Evolutionary conservation across 179 eudicot genomes (phyloP).

Genomic region (Vitellaria paradoxa): DNA sequence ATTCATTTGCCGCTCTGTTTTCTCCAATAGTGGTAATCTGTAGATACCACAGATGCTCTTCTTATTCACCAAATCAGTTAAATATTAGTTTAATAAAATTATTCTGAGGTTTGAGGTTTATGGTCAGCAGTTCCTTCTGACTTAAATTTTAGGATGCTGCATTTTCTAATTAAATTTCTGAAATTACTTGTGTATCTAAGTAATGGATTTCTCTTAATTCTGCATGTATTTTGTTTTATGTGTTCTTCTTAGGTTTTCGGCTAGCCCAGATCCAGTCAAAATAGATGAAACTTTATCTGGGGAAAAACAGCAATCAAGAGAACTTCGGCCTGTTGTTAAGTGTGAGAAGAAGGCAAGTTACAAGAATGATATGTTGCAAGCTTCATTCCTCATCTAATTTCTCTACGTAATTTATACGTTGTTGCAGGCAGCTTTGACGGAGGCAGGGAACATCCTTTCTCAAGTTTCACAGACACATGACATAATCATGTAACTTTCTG

Average conservation of each 20-base stretch:
- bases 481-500: constrained; percentile 46
- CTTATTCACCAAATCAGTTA: background rate
- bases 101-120: background rate
- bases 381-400: constrained; percentile 8
- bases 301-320: constrained; percentile 23
- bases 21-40: background rate
- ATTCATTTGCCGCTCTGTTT: background rate
- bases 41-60: background rate
- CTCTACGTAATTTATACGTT: constrained; percentile 12
- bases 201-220: background rate
- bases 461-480: constrained; percentile 55
- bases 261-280: constrained; percentile 26
- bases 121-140: background rate
- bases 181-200: background rate
- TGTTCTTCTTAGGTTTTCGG: constrained; percentile 42
- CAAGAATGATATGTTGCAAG: background rate
- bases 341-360: constrained; percentile 59
- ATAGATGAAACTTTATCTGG: constrained; percentile 30
- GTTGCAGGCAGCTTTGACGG: constrained; percentile 30
- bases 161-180: background rate
- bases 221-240: background rate
- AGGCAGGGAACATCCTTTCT: constrained; percentile 33
- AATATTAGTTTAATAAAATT: background rate
- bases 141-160: background rate
- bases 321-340: constrained; percentile 32